These are phyloP conservation scores for Trichoderma orchidacearum DNA, from an alignment of 495 filamentous ascomycete genomes.

Conservation along the genomic window DNA sequence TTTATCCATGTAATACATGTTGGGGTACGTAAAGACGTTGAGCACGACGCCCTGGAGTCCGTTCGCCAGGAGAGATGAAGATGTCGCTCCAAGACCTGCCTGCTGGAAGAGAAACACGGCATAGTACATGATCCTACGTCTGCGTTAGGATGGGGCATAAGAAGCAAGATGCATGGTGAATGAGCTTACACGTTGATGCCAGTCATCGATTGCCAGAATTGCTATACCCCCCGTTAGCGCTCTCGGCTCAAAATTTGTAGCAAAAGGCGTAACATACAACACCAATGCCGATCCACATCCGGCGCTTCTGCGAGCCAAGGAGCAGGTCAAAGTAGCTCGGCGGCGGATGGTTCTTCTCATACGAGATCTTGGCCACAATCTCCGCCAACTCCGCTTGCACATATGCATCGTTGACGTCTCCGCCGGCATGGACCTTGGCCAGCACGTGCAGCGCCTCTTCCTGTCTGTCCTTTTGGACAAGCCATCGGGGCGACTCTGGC, in stretches of 20 bases:
- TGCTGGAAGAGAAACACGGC: conserved; percentile 16
- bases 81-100: conserved; percentile 9
- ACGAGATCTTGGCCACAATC: conserved; percentile 31
- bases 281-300: conserved; percentile 19
- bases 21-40: conserved; percentile 13
- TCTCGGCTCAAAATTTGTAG: neutral
- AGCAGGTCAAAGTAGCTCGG: conserved; percentile 14
- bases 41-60: conserved; percentile 13
- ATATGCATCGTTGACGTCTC: conserved; percentile 44
- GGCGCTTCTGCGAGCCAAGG: conserved; percentile 12
- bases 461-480: conserved; percentile 58
- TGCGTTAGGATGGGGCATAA: neutral
- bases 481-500: conserved; percentile 63
- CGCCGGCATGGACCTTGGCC: conserved; percentile 49
- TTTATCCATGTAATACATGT: conserved; percentile 15
- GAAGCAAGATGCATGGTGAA: neutral
- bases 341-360: conserved; percentile 15
- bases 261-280: conserved; percentile 7
- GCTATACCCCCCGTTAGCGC: conserved; percentile 1
- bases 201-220: conserved; percentile 20
- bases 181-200: conserved; percentile 12
- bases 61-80: conserved; percentile 13
- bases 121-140: conserved; percentile 17
- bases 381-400: conserved; percentile 53
- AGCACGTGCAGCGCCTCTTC: conserved; percentile 55